phyloP scores from a whole-genome alignment of 2,329 filamentous ascomycete species.

The Fusarium citri region DNA sequence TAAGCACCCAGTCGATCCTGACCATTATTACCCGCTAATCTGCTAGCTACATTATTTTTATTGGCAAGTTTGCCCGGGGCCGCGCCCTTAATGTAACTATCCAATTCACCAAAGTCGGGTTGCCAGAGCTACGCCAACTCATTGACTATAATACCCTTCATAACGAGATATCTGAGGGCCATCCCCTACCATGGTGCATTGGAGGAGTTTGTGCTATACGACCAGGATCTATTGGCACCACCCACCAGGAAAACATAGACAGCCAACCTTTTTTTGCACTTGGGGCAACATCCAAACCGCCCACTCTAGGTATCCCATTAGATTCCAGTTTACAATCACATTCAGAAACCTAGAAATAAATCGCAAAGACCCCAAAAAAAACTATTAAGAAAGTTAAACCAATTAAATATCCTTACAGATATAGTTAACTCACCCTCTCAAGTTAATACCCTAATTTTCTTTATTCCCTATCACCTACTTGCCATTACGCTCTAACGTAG shows the following conservation, averaged over 20 bases:
- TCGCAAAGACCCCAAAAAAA: neutral
- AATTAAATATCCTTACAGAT: neutral
- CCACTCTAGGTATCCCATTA: neutral
- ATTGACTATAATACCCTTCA: neutral
- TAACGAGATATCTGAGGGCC: neutral
- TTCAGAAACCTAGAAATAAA: neutral
- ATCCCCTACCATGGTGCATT: neutral
- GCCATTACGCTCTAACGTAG: neutral
- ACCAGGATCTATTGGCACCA: neutral
- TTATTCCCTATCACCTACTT: neutral
- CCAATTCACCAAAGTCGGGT: no score
- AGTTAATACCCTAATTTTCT: neutral
- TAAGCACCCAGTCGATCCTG: no score
- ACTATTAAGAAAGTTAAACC: neutral
- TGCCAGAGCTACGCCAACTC: no score
- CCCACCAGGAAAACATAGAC: no score
- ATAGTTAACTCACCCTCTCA: neutral
- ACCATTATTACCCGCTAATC: no score
- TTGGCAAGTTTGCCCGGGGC: no score
- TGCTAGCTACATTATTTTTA: no score
- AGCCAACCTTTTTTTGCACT: neutral
- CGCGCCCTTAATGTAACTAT: no score
- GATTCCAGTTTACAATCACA: neutral
- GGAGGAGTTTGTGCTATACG: neutral
- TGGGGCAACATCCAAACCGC: neutral